Base-by-base conservation (phyloP, 2,329 filamentous ascomycete genomes). In the Claviceps paspali region DNA sequence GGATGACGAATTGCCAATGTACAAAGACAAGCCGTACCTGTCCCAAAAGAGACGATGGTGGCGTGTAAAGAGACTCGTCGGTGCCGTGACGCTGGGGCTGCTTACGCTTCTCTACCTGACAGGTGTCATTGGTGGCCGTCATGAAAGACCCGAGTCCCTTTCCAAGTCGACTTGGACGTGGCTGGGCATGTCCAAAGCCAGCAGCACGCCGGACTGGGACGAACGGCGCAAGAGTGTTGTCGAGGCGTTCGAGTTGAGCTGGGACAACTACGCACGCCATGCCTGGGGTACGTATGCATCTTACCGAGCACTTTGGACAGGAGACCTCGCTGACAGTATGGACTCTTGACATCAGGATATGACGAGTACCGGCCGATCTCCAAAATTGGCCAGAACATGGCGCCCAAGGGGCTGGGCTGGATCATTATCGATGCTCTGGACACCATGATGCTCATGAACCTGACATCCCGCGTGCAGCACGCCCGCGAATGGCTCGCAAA, bases 381-480 rank as follows among this genome's bases (percentile, higher is more conserved):
- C 5, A 91, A 91, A 55, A 75, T 63, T 14, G 83, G 85, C 35
- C 68, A 67, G 36, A 77, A 91, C 49, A 96, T 98, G 88, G 78
- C 85, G 6, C 70, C 80, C 3, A 77, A 84, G 43, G 91, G 88
- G 19, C 70, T 98, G 60, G 91, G 91, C 22, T 98, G 92, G 91
- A 96, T 96, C 51, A 95, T 98, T 43, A 80, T 98, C 40, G 91
- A 98, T 61, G 78, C 88, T 10, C 65, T 98, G 44, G 91, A 98
- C 58, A 98, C 91, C 1, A 73, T 96, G 69, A 98, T 98, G 64
- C 67, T 98, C 43, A 98, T 98, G 91, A 96, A 96, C 56, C 68
- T 94, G 45, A 96, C 88, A 11, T 81, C 76, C 23, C 78, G 87
- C 43, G 70, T 98, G 28, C 70, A 77, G 27, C 78, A 92, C 51